Conservation (phyloP, 495 filamentous ascomycete genomes). For the Aspergillus biplanus region DNA sequence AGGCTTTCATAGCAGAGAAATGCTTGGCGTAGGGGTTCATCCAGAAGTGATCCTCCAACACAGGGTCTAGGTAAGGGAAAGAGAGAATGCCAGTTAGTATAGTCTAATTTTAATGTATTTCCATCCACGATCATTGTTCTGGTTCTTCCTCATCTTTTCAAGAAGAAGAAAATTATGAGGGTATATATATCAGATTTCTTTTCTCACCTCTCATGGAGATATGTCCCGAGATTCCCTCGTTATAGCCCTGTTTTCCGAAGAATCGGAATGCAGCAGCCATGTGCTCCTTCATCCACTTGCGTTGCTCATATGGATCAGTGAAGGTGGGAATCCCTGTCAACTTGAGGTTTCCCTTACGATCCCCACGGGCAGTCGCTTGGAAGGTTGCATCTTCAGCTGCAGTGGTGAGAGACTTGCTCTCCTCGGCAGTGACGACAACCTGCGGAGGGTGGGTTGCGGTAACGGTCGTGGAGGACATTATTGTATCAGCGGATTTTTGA, state of each 20-base stretch:
- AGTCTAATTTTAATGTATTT: no score
- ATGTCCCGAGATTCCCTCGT: constrained; percentile 71
- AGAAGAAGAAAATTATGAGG: no score
- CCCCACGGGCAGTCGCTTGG: constrained; percentile 46
- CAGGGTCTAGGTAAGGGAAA: constrained; percentile 27
- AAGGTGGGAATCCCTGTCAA: constrained; percentile 62
- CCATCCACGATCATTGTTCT: no score
- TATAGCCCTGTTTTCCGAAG: constrained; percentile 71
- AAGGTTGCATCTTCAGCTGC: constrained; percentile 28
- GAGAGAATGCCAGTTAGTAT: background rate
- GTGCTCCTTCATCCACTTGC: constrained; percentile 71
- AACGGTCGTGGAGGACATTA: constrained; percentile 16
- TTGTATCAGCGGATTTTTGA: background rate
- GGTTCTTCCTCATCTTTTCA: background rate
- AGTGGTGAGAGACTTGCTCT: constrained; percentile 5
- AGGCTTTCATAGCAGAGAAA: constrained; percentile 55
- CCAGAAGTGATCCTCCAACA: constrained; percentile 65
- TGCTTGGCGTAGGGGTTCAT: constrained; percentile 67
- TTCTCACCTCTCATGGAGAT: constrained; percentile 53
- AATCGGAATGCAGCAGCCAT: constrained; percentile 73
- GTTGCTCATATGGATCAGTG: constrained; percentile 59
- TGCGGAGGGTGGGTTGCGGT: constrained; percentile 7
- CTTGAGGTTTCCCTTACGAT: constrained; percentile 47
- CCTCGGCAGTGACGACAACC: constrained; percentile 11
- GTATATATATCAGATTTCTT: background rate